Percentiles rank a stretch among this genome's conserved stretches.
These are phyloP conservation scores for Hortiboletus rubellus DNA, from an alignment of 1,284 basidiomycete genomes.

Conservation along the genomic window DNA sequence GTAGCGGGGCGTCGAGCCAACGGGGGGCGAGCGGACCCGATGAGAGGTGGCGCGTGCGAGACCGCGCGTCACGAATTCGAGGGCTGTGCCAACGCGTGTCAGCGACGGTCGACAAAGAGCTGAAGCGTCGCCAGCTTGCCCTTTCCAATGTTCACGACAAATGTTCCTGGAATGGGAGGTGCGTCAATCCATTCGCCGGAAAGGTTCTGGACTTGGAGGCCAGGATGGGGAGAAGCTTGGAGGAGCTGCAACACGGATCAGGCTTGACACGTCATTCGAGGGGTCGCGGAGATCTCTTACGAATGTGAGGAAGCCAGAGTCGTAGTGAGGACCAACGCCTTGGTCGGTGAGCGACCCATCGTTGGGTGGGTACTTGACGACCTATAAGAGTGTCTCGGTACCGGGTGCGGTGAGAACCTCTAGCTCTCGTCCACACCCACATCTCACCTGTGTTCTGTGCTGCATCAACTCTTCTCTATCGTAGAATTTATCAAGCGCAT, in stretches of 20 bases:
- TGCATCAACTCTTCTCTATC: conserved; percentile 34
- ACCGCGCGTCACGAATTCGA: conserved; percentile 41
- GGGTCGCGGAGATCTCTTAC: conserved; percentile 18
- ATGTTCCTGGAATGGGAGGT: conserved; percentile 48
- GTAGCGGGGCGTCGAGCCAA: conserved; percentile 38
- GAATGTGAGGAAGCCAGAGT: conserved; percentile 44
- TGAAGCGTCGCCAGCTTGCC: conserved; percentile 7
- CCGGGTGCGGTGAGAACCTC: no score
- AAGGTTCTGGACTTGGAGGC: conserved; percentile 44
- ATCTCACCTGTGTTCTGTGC: conserved; percentile 34
- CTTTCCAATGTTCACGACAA: conserved; percentile 58
- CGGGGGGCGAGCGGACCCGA: conserved; percentile 39
- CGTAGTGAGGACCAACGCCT: conserved; percentile 46
- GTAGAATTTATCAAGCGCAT: conserved; percentile 34
- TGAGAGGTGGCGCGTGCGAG: conserved; percentile 42
- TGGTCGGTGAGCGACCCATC: conserved; percentile 34
- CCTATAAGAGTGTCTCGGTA: conserved; percentile 18
- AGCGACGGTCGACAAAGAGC: neutral
- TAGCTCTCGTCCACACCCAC: neutral
- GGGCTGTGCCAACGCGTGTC: conserved; percentile 20
- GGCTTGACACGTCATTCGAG: neutral
- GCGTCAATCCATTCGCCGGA: conserved; percentile 52
- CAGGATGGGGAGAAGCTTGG: conserved; percentile 43
- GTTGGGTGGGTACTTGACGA: conserved; percentile 41
- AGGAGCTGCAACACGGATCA: conserved; percentile 34